These are phyloP conservation scores for Pseudocercospora fijiensis DNA, from an alignment of 2,329 filamentous ascomycete genomes.

Conservation along the genomic window DNA sequence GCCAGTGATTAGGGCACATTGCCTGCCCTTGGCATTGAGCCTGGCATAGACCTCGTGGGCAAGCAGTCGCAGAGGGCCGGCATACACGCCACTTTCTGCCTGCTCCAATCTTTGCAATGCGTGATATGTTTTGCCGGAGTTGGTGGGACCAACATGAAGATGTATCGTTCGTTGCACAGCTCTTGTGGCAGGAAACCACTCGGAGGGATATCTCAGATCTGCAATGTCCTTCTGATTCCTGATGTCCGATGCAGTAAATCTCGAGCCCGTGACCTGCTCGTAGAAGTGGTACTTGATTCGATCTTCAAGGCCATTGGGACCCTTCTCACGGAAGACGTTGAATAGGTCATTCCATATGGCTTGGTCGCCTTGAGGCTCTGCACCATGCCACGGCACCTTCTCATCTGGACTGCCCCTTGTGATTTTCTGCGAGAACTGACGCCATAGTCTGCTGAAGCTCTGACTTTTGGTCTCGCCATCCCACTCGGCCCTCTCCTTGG, in stretches of 20 bases:
- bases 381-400: background rate
- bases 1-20: conserved; percentile 81
- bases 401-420: conserved; percentile 43
- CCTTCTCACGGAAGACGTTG: conserved; percentile 20
- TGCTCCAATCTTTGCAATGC: conserved; percentile 81
- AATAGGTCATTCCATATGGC: conserved; percentile 23
- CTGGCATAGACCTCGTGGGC: conserved; percentile 95
- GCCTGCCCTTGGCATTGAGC: conserved; percentile 72
- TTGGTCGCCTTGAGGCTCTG: background rate
- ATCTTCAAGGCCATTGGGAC: conserved; percentile 33
- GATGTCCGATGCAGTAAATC: conserved; percentile 58
- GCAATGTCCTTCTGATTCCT: conserved; percentile 64
- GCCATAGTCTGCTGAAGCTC: conserved; percentile 32
- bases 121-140: conserved; percentile 96
- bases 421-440: conserved; percentile 26
- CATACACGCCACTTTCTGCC: conserved; percentile 77
- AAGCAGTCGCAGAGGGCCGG: conserved; percentile 81
- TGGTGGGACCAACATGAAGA: conserved; percentile 93
- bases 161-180: conserved; percentile 79
- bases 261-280: conserved; percentile 59
- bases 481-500: conserved; percentile 27
- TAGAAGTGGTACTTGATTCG: conserved; percentile 66
- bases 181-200: conserved; percentile 88
- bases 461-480: conserved; percentile 28
- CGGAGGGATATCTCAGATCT: conserved; percentile 83